Percentiles rank a stretch among this genome's conserved stretches.
Evolutionary conservation across 768 basidiomycete genomes (phyloP).

Genomic region (Macrolepiota albuminosa): DNA sequence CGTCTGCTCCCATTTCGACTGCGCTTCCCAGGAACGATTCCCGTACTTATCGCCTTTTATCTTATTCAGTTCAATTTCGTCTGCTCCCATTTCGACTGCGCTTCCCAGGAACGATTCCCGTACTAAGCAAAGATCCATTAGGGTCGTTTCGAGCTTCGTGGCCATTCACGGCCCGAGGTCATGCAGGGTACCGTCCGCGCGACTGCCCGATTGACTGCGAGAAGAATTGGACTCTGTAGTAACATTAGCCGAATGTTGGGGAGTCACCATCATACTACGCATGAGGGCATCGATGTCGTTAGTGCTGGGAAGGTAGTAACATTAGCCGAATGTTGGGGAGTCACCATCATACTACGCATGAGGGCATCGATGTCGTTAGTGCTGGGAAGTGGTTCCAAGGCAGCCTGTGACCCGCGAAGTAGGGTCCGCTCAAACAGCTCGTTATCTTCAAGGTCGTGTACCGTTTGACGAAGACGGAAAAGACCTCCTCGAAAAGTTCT

Average conservation of each 20-base stretch:
- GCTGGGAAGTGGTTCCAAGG: slow-evolving; percentile 35
- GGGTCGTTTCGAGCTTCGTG: slow-evolving; percentile 5
- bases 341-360: slow-evolving; percentile 50
- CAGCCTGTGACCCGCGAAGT: slow-evolving; percentile 42
- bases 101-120: slow-evolving; percentile 15
- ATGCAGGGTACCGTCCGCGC: slow-evolving; percentile 19
- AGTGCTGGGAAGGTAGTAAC: slow-evolving; percentile 26
- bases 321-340: slow-evolving; percentile 14
- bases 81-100: slow-evolving; percentile 17
- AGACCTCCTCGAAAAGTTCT: slow-evolving; percentile 35
- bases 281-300: slow-evolving; percentile 46
- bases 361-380: slow-evolving; percentile 45
- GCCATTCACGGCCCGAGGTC: slow-evolving; percentile 32
- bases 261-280: slow-evolving; percentile 46
- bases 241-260: slow-evolving; percentile 13
- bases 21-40: slow-evolving; percentile 17
- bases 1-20: slow-evolving; percentile 17
- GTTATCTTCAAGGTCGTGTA: slow-evolving; percentile 40
- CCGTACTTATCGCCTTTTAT: background rate
- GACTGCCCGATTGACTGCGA: slow-evolving; percentile 9
- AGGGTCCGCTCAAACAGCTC: slow-evolving; percentile 45
- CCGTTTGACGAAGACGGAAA: slow-evolving; percentile 28
- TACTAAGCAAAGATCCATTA: slow-evolving; percentile 6
- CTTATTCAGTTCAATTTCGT: slow-evolving; percentile 10
- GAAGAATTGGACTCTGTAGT: background rate